Conservation (phyloP, 2,329 filamentous ascomycete species). For the Hymenoscyphus repandus region DNA sequence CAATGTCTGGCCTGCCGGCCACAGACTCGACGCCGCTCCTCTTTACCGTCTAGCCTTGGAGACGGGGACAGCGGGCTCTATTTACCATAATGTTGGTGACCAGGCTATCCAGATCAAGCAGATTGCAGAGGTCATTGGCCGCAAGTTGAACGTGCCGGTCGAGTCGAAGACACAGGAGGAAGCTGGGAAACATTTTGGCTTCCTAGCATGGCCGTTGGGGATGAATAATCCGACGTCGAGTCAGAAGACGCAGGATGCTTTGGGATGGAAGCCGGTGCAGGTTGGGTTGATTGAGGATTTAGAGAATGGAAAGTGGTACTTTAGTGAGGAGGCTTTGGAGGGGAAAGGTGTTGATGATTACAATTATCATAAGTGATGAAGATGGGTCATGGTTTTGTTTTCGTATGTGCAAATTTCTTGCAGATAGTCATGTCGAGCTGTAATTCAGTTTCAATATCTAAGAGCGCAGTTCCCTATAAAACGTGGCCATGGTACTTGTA, state of each 20-base stretch:
- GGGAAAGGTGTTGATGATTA: too few relatives aligned
- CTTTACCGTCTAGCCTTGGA: conserved; percentile 20
- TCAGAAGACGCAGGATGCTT: conserved; percentile 31
- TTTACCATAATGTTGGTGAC: conserved; percentile 35
- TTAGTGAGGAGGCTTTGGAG: background rate
- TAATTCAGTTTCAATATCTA: too few relatives aligned
- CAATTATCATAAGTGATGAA: too few relatives aligned
- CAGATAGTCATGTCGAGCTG: too few relatives aligned
- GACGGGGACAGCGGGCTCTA: conserved; percentile 32
- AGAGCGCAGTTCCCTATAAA: too few relatives aligned
- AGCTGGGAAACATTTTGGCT: conserved; percentile 29
- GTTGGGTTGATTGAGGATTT: background rate
- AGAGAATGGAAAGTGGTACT: background rate
- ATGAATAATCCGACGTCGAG: conserved; percentile 33
- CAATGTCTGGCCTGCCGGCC: conserved; percentile 35
- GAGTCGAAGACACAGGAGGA: conserved; percentile 27
- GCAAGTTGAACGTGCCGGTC: conserved; percentile 32
- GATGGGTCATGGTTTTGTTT: too few relatives aligned
- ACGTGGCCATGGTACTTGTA: too few relatives aligned
- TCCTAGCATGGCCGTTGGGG: conserved; percentile 16
- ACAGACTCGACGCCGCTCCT: conserved; percentile 35
- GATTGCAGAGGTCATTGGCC: conserved; percentile 33
- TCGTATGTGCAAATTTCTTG: too few relatives aligned
- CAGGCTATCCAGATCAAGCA: conserved; percentile 34
- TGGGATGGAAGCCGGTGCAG: conserved; percentile 32